These are phyloP conservation scores for Aspergillus costaricaensis DNA, from an alignment of 2,329 filamentous ascomycete genomes.

Conservation along the genomic window DNA sequence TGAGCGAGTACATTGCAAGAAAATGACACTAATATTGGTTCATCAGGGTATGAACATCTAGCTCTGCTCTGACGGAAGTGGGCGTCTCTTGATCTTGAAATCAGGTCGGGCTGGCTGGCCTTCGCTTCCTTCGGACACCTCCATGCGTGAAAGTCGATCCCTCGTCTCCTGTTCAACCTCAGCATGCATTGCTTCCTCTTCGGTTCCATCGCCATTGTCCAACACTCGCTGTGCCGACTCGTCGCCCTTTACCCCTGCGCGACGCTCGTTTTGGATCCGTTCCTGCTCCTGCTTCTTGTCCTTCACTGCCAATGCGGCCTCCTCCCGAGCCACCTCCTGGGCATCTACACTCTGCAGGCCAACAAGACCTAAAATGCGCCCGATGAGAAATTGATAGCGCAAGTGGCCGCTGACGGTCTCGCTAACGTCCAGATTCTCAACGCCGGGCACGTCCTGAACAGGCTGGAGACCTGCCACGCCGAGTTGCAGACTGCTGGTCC, in stretches of 20 bases:
- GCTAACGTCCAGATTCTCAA: slow-evolving; percentile 69
- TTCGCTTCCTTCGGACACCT: not conserved
- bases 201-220: slow-evolving; percentile 14
- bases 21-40: not conserved
- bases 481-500: slow-evolving; percentile 76
- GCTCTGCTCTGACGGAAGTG: not conserved
- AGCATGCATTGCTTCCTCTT: slow-evolving; percentile 22
- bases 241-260: slow-evolving; percentile 27
- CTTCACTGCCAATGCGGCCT: slow-evolving; percentile 41
- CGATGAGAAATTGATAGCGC: slow-evolving; percentile 68
- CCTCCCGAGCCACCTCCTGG: slow-evolving; percentile 47
- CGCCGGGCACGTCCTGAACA: slow-evolving; percentile 54
- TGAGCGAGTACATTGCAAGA: not conserved
- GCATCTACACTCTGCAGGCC: slow-evolving; percentile 67
- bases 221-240: slow-evolving; percentile 18
- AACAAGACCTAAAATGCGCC: slow-evolving; percentile 66
- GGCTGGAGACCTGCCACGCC: slow-evolving; percentile 82
- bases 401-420: slow-evolving; percentile 69
- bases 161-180: slow-evolving; percentile 34
- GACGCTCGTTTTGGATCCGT: slow-evolving; percentile 32
- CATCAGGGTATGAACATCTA: not conserved
- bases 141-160: slow-evolving; percentile 28
- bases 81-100: not conserved
- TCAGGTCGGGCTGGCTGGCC: not conserved
- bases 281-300: slow-evolving; percentile 43